A percentile compares a stretch with the other conserved stretches of the same genome.
Conservation (phyloP, 306 rosid species). For the Lupinus albus region DNA sequence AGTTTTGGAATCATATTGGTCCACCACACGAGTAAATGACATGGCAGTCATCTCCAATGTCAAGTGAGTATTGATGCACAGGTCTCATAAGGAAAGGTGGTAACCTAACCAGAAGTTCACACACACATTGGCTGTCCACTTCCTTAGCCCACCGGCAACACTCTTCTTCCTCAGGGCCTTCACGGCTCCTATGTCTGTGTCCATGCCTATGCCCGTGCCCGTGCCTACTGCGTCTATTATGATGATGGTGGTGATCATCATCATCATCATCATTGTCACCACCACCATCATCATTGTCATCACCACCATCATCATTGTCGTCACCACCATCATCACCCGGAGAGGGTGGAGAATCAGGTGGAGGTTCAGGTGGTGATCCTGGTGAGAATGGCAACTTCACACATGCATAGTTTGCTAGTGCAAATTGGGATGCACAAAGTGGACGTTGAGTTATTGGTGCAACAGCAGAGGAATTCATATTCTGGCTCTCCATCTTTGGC, state of each 20-base stretch:
- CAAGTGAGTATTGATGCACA: slow-evolving; percentile 38
- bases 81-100: slow-evolving; percentile 52
- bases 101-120: slow-evolving; percentile 62
- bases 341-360: neutral
- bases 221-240: neutral
- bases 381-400: slow-evolving; percentile 52
- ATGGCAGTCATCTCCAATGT: slow-evolving; percentile 35
- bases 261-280: slow-evolving; percentile 26
- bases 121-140: slow-evolving; percentile 69
- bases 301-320: neutral
- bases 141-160: slow-evolving; percentile 78
- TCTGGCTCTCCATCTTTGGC: slow-evolving; percentile 44
- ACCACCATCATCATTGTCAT: slow-evolving; percentile 26
- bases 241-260: neutral
- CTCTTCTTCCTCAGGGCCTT: slow-evolving; percentile 46
- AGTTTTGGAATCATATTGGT: slow-evolving; percentile 28
- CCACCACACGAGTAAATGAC: slow-evolving; percentile 47
- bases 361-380: slow-evolving; percentile 18
- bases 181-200: slow-evolving; percentile 20
- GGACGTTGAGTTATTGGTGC: slow-evolving; percentile 43
- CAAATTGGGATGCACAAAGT: slow-evolving; percentile 69
- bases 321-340: slow-evolving; percentile 37
- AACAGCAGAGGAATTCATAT: neutral
- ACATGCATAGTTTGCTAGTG: slow-evolving; percentile 77
- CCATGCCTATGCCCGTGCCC: slow-evolving; percentile 26